Percentiles rank a stretch among this genome's conserved stretches.
Conservation (phyloP, 202 grass and related monocot genomes). For the Alloteropsis angusta region DNA sequence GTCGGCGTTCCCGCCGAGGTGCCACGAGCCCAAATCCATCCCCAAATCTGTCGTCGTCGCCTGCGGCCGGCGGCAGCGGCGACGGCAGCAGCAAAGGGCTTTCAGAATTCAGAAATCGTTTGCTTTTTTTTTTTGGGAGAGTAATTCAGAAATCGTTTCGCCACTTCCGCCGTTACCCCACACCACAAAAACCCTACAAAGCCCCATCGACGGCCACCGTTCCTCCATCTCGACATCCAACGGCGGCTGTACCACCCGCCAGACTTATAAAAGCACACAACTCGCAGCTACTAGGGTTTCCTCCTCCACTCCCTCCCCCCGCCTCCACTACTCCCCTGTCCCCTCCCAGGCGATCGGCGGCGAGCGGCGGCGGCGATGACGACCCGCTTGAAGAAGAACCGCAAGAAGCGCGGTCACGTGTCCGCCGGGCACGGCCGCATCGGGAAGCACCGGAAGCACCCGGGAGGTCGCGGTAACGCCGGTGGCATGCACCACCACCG, state of each 20-base stretch:
- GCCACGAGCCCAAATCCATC: conserved; percentile 66
- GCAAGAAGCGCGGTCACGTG: conserved; percentile 71
- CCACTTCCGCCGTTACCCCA: background rate
- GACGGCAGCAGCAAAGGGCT: background rate
- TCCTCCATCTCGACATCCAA: too few species aligned
- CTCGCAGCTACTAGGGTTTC: too few species aligned
- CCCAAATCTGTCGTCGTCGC: background rate
- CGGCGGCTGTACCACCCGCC: too few species aligned
- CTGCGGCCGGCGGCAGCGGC: background rate
- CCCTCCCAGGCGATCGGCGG: too few species aligned
- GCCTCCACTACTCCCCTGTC: too few species aligned
- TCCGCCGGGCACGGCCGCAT: conserved; percentile 59
- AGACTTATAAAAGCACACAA: too few species aligned
- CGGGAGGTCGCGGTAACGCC: conserved; percentile 59
- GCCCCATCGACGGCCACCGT: too few species aligned
- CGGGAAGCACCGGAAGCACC: conserved; percentile 78
- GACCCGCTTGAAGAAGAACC: conserved; percentile 62
- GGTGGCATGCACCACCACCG: conserved; percentile 86
- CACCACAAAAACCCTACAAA: too few species aligned
- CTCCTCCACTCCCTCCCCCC: too few species aligned
- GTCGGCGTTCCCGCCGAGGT: conserved; percentile 74
- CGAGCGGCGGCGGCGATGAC: conserved; percentile 35
- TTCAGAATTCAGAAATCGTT: too few species aligned
- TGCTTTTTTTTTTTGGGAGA: too few species aligned
- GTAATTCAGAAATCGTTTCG: background rate